Evolutionary conservation across 2,329 filamentous ascomycete species (phyloP).

Genomic region (Penicillium glabrum): DNA sequence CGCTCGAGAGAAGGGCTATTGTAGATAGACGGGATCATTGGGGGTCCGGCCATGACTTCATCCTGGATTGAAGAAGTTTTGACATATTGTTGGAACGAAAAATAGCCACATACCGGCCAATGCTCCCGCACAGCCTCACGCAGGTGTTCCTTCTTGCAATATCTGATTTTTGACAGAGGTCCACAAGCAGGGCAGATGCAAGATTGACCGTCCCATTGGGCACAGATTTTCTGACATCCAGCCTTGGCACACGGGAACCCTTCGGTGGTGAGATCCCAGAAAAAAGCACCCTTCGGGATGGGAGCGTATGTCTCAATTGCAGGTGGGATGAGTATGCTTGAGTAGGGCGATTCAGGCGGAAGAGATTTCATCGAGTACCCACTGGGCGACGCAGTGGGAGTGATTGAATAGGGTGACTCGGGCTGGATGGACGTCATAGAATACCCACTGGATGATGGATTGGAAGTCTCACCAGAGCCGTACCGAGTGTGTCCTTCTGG

Average conservation of each 20-base stretch:
- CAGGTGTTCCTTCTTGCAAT: constrained; percentile 39
- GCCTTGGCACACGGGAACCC: constrained; percentile 21
- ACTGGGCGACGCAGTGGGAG: too few relatives aligned
- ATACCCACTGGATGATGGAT: too few relatives aligned
- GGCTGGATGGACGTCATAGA: too few relatives aligned
- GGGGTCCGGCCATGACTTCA: constrained; percentile 19
- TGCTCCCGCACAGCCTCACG: constrained; percentile 36
- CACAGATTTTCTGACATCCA: constrained; percentile 31
- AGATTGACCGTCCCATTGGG: constrained; percentile 29
- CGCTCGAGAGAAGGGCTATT: constrained; percentile 35
- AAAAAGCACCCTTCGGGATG: too few relatives aligned
- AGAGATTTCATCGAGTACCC: too few relatives aligned
- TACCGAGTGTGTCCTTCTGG: too few relatives aligned
- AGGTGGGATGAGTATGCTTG: too few relatives aligned
- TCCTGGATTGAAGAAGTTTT: constrained; percentile 20
- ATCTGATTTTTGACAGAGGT: constrained; percentile 38
- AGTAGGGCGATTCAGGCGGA: too few relatives aligned
- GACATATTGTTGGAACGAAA: constrained; percentile 23
- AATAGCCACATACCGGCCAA: constrained; percentile 29
- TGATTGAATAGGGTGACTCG: too few relatives aligned
- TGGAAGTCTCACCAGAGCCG: too few relatives aligned
- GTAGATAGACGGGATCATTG: constrained; percentile 29
- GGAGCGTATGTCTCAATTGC: too few relatives aligned
- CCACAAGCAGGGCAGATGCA: constrained; percentile 43
- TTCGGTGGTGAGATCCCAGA: too few relatives aligned